These are phyloP conservation scores for Catharanthus roseus DNA, from an alignment of 257 asterid species.

Conservation along the genomic window DNA sequence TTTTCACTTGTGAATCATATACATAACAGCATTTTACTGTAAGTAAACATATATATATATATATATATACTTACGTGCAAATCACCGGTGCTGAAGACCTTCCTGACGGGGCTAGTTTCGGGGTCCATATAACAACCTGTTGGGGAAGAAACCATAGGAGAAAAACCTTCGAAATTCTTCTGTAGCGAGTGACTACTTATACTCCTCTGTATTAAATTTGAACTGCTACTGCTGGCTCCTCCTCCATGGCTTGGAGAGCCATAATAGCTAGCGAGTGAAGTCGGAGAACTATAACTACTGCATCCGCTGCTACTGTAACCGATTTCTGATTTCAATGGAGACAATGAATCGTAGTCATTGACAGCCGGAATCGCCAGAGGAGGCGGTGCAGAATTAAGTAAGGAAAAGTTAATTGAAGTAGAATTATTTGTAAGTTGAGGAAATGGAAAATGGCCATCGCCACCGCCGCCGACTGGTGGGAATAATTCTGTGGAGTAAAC, in stretches of 20 bases:
- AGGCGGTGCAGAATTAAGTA: constrained; percentile 33
- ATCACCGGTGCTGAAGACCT: constrained; percentile 59
- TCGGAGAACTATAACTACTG: constrained; percentile 66
- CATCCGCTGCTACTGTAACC: constrained; percentile 57
- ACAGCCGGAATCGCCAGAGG: constrained; percentile 43
- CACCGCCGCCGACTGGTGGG: too few relatives aligned
- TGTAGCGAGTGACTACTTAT: constrained; percentile 60
- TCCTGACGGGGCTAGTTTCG: constrained; percentile 46
- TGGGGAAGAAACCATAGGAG: constrained; percentile 39
- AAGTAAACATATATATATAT: background rate
- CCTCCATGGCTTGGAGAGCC: constrained; percentile 53
- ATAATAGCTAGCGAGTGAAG: constrained; percentile 18
- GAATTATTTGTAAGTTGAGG: constrained; percentile 5
- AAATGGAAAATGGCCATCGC: constrained; percentile 26
- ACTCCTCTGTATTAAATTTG: constrained; percentile 52
- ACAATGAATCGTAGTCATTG: constrained; percentile 41
- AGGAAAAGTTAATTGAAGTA: constrained; percentile 16
- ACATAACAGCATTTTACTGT: too few relatives aligned
- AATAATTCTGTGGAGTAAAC: constrained; percentile 30
- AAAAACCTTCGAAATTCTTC: constrained; percentile 37
- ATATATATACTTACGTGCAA: constrained; percentile 37
- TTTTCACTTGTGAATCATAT: too few relatives aligned
- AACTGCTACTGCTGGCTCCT: too few relatives aligned
- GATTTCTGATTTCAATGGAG: constrained; percentile 45
- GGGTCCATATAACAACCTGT: constrained; percentile 34